These are phyloP conservation scores for Ramaria sp. DNA, from an alignment of 768 basidiomycete genomes.

Conservation along the genomic window DNA sequence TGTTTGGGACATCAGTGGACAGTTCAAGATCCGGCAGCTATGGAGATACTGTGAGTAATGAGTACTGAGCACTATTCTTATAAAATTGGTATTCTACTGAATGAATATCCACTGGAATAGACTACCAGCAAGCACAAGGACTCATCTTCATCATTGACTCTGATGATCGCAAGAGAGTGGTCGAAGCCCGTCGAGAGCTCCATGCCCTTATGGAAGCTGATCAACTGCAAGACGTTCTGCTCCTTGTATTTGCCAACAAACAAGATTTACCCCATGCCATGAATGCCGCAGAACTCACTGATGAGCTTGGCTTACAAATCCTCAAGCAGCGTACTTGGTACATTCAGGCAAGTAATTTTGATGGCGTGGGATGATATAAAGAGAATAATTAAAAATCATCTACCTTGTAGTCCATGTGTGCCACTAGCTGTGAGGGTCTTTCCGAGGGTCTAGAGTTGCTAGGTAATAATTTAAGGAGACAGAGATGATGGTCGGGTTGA, in stretches of 20 bases:
- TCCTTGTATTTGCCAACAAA: slow-evolving; percentile 69
- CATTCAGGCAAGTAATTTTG: slow-evolving; percentile 54
- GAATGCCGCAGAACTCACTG: slow-evolving; percentile 55
- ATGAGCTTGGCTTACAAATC: slow-evolving; percentile 96
- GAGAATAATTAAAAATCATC: background rate
- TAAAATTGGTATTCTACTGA: background rate
- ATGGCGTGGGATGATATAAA: background rate
- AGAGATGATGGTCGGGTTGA: too few relatives aligned
- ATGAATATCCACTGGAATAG: slow-evolving; percentile 30
- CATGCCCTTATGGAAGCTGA: slow-evolving; percentile 99
- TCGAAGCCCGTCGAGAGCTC: slow-evolving; percentile 96
- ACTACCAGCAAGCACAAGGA: slow-evolving; percentile 99
- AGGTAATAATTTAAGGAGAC: slow-evolving; percentile 79
- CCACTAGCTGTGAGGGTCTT: slow-evolving; percentile 95
- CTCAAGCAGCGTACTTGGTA: slow-evolving; percentile 97
- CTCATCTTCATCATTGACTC: slow-evolving; percentile 99
- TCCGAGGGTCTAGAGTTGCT: slow-evolving; percentile 98
- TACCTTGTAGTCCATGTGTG: slow-evolving; percentile 74
- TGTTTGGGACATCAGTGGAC: slow-evolving; percentile 59
- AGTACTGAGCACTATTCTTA: too few relatives aligned
- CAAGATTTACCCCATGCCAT: slow-evolving; percentile 44
- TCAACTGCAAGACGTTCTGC: slow-evolving; percentile 94
- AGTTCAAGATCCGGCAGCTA: slow-evolving; percentile 35
- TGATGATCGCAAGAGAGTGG: slow-evolving; percentile 98
- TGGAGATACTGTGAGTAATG: slow-evolving; percentile 18